phyloP scores from a whole-genome alignment of 805 yeast species.

The Schizosaccharomyces octosporus region DNA sequence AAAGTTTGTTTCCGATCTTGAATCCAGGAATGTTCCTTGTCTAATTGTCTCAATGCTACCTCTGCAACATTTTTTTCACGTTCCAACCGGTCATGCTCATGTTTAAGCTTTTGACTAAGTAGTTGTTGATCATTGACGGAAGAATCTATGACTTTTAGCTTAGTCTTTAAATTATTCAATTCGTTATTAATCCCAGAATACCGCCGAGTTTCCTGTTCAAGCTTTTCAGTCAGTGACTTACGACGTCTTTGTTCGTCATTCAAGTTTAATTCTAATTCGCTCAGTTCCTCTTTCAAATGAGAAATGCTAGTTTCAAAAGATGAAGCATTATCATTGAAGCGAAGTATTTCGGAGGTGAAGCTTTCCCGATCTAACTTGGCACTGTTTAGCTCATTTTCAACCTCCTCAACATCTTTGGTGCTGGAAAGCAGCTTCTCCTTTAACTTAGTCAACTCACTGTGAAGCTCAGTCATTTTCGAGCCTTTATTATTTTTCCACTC shows the following conservation, averaged over 20 bases:
- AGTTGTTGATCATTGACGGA: conserved; percentile 5
- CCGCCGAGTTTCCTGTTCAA: not conserved
- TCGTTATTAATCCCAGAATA: not conserved
- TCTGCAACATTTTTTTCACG: not conserved
- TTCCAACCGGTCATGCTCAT: not conserved
- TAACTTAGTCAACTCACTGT: conserved; percentile 25
- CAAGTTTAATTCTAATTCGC: not conserved
- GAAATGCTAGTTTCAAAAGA: too few relatives aligned
- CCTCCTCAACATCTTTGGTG: conserved; percentile 16
- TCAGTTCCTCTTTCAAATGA: not conserved
- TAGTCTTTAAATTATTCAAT: not conserved
- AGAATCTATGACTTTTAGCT: not conserved
- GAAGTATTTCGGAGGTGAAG: too few relatives aligned
- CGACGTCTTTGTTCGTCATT: not conserved
- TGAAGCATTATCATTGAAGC: too few relatives aligned
- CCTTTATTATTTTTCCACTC: conserved; percentile 67
- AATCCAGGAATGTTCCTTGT: conserved; percentile 46
- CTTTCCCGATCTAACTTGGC: not conserved
- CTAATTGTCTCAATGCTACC: conserved; percentile 16
- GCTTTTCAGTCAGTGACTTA: not conserved
- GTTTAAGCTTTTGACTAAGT: conserved; percentile 10
- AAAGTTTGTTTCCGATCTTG: conserved; percentile 28
- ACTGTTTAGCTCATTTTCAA: not conserved
- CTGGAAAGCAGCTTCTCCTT: conserved; percentile 15
- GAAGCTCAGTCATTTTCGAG: conserved; percentile 38